These are phyloP conservation scores for Sclerotinia trifoliorum DNA, from an alignment of 2,329 filamentous ascomycete species.

Conservation along the genomic window DNA sequence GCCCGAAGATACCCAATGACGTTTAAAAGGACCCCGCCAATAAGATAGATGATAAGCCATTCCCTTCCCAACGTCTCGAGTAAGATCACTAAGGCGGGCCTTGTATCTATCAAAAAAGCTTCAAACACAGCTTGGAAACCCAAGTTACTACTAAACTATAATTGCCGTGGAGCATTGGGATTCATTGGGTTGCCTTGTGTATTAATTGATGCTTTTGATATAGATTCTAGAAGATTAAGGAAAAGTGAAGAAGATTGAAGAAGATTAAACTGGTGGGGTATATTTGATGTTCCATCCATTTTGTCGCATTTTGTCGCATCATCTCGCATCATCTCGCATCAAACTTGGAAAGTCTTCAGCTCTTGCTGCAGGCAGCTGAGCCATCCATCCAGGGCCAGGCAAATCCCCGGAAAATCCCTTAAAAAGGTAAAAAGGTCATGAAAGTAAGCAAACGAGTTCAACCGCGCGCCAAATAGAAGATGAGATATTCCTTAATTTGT, in stretches of 20 bases:
- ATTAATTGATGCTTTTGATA: background rate
- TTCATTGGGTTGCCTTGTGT: background rate
- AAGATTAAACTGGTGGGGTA: constrained; percentile 1
- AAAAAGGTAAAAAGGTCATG: too few species aligned
- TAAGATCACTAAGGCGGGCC: background rate
- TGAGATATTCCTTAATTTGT: background rate
- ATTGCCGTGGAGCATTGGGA: background rate
- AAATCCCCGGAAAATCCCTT: background rate
- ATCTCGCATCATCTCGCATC: constrained; percentile 11
- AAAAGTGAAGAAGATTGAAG: background rate
- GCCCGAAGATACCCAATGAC: constrained; percentile 19
- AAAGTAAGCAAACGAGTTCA: background rate
- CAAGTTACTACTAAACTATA: background rate
- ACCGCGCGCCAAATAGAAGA: constrained; percentile 8
- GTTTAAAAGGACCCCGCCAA: constrained; percentile 6
- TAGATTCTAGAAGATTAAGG: constrained; percentile 11
- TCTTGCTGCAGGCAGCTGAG: background rate
- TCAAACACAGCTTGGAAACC: background rate
- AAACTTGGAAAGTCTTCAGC: background rate
- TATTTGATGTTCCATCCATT: background rate
- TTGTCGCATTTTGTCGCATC: background rate
- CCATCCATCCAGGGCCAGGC: background rate
- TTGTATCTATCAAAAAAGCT: background rate
- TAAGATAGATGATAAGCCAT: background rate
- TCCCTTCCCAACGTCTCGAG: background rate